Evolutionary conservation across 805 yeast genomes (phyloP), one percentile per base, ranked within the genome.

Genomic region (Metschnikowia bowlesiae): DNA sequence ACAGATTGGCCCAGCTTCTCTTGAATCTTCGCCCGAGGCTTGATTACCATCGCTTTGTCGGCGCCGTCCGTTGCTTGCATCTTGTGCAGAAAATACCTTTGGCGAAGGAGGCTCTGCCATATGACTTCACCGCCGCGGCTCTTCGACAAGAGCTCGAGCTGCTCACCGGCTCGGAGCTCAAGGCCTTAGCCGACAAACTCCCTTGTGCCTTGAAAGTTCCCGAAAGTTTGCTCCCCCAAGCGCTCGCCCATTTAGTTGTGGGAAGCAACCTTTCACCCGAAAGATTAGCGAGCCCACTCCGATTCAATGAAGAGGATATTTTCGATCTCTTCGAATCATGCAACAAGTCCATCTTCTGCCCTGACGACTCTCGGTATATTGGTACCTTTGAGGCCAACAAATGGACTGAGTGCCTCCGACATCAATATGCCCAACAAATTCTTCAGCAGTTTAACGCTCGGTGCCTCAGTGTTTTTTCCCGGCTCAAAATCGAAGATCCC

Each of bases 401-500:
- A 14, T 40, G 47, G 53, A 30, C 35, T 30, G 41, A n/a, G 6
- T 35, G 35, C 22, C 42, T 37, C 22, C n/a, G 36, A 34, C 35
- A 31, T 8, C 48, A 44, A 1, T 37, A 44, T 18, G 46, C 46
- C 3, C 33, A 14, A 14, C 39, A 18, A 1, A 9, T 44, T n/a
- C 43, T 48, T 6, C 30, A 41, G 8, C 14, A 7, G 13, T 46
- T 41, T 34, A 41, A 49, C 22, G n/a, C 29, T 1, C 39, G 50
- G 11, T 47, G 44, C 7, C 3, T 10, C 2, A 31, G 31, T 8
- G 52, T 51, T 9, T 38, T 57, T 13, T 48, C 39, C 7, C 49
- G 61, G 18, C 54, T 56, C 32, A 52, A 50, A 13, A 51, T 55
- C 22, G 43, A 35, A 1, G 59, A 57, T 11, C 57, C 59, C 0